Evolutionary conservation across 768 basidiomycete species (phyloP), one percentile per base, ranked within the genome.

Genomic region (Tricholoma saponaceum): DNA sequence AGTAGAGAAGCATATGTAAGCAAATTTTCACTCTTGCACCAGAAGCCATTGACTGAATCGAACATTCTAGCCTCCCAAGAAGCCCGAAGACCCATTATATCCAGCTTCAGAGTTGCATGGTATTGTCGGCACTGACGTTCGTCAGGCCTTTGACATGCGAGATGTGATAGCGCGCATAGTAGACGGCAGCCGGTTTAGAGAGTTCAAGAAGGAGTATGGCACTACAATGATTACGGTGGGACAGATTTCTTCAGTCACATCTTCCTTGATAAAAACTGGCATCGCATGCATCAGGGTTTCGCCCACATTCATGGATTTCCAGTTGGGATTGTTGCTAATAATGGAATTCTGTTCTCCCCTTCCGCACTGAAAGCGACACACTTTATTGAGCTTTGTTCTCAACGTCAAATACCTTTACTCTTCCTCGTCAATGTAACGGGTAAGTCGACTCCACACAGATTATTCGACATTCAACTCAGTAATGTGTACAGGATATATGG

Each of bases 401-500:
- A 98, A 69, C 82, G 95, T 8, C 81, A 81, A 59, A 92, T 97
- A 54, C 95, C 95, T 0, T 73, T 98, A 2, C 77, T 98, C 18
- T 98, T 97, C 79, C 81, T 98, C 41, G 95, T 96, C 46, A 98
- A 98, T 66, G 92, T 97, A n/a, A 92, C 92, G 2, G 92, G 91
- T 79, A 58, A 18, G 72, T 54, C 26, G 16, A 22, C 7, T 39
- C 14, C 51, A 1, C 50, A n/a, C 43, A 33, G 14, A 22, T 5
- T 28, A n/a, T n/a, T 13, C 35, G 22, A 46, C 35, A 25, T 30
- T n/a, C 37, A 35, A 37, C 49, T 66, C 52, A 68, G 5, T 33
- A 14, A 37, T 43, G 7, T 25, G 46, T 23, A 22, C 43, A 76
- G 87, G 91, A 12, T 98, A 97, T 66, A 98, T 97, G 95, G 95